phyloP scores from a whole-genome alignment of 441 rosid genomes.

The Croton laevigatus region DNA sequence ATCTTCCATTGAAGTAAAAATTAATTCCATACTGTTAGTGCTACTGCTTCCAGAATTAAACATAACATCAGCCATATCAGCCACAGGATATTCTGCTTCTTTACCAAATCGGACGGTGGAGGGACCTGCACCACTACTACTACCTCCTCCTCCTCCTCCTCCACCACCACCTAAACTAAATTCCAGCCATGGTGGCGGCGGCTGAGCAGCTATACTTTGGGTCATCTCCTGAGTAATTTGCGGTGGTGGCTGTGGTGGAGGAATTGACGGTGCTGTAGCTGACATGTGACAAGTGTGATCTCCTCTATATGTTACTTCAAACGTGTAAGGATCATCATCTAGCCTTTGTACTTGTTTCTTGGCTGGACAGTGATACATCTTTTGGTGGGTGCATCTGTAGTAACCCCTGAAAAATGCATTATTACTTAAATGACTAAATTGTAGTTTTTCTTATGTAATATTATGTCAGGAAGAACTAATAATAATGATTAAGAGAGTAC shows the following conservation, averaged over 20 bases:
- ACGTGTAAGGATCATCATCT: constrained; percentile 54
- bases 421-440: too few relatives aligned
- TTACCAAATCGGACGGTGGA: constrained; percentile 30
- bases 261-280: constrained; percentile 47
- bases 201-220: constrained; percentile 14
- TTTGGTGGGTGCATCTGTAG: constrained; percentile 84
- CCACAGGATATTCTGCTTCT: constrained; percentile 36
- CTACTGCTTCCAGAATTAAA: constrained; percentile 59
- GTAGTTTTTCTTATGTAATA: too few relatives aligned
- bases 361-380: constrained; percentile 72
- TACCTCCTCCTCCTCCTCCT: constrained; percentile 15
- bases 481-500: too few relatives aligned
- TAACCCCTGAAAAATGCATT: constrained; percentile 49
- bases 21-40: constrained; percentile 55
- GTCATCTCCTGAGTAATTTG: constrained; percentile 18
- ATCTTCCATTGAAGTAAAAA: constrained; percentile 37
- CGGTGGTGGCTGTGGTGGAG: constrained; percentile 16
- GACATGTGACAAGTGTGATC: constrained; percentile 76
- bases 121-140: constrained; percentile 27
- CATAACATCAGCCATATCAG: constrained; percentile 60
- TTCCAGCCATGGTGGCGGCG: constrained; percentile 37
- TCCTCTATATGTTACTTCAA: constrained; percentile 54
- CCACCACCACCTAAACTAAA: constrained; percentile 28
- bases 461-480: too few relatives aligned
- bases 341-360: constrained; percentile 86